These are phyloP conservation scores for Insectozyma bohioensis DNA, from an alignment of 1,139 yeast species.

Conservation along the genomic window DNA sequence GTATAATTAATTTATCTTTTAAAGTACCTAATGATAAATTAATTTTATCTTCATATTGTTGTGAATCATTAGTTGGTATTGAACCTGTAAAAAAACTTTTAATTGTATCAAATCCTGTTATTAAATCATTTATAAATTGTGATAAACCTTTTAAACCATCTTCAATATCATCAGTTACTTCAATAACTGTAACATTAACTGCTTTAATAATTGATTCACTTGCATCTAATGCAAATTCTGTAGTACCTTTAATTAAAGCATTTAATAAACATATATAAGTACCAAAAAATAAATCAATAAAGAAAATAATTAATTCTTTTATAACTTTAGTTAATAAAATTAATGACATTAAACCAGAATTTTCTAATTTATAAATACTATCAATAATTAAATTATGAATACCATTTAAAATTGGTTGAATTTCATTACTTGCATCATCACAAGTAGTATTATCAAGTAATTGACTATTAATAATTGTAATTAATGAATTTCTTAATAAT, in stretches of 20 bases:
- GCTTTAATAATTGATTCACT: slow-evolving; percentile 58
- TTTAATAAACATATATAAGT: slow-evolving; percentile 82
- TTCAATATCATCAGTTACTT: slow-evolving; percentile 58
- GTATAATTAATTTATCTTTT: slow-evolving; percentile 55
- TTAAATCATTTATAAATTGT: slow-evolving; percentile 46
- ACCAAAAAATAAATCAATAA: slow-evolving; percentile 73
- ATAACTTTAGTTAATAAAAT: slow-evolving; percentile 33
- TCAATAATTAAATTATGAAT: slow-evolving; percentile 12
- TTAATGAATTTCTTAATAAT: slow-evolving; percentile 46
- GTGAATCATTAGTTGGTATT: slow-evolving; percentile 15
- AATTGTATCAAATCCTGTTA: slow-evolving; percentile 43
- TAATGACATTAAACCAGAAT: slow-evolving; percentile 10
- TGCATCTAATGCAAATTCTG: slow-evolving; percentile 71
- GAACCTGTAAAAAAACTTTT: slow-evolving; percentile 54
- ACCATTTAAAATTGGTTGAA: slow-evolving; percentile 13
- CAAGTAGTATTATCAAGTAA: slow-evolving; percentile 29
- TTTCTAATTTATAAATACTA: slow-evolving; percentile 11
- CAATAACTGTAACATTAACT: slow-evolving; percentile 60
- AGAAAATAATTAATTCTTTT: slow-evolving; percentile 60
- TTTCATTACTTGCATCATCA: slow-evolving; percentile 17
- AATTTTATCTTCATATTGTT: slow-evolving; percentile 41
- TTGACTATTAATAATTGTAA: slow-evolving; percentile 27
- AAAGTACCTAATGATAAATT: slow-evolving; percentile 60
- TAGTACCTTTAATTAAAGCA: slow-evolving; percentile 70
- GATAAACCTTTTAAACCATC: slow-evolving; percentile 59